Evolutionary conservation across 495 filamentous ascomycete genomes (phyloP).

Genomic region (Astrothelium subdiscretum): DNA sequence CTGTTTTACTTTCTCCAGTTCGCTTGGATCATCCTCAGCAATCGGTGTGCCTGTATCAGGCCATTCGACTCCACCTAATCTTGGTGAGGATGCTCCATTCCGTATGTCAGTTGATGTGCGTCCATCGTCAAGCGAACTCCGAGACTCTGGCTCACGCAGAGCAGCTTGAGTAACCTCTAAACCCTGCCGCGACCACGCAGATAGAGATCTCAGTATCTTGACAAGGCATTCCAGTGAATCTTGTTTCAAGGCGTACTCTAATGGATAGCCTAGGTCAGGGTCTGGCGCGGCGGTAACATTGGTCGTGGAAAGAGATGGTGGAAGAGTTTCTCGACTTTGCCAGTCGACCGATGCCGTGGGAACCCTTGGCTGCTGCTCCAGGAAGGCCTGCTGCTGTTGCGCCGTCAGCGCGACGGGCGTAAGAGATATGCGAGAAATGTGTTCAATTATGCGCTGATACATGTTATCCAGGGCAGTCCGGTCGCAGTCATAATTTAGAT

Average conservation of each 20-base stretch:
- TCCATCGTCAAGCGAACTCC: slow-evolving; percentile 60
- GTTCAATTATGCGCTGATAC: slow-evolving; percentile 87
- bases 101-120: slow-evolving; percentile 68
- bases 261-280: slow-evolving; percentile 56
- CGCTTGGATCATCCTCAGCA: slow-evolving; percentile 76
- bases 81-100: slow-evolving; percentile 19
- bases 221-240: slow-evolving; percentile 80
- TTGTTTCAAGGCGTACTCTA: slow-evolving; percentile 79
- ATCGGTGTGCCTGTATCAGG: slow-evolving; percentile 61
- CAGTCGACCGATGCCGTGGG: slow-evolving; percentile 49
- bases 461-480: slow-evolving; percentile 88
- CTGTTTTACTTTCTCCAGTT: slow-evolving; percentile 87
- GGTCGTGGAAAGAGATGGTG: slow-evolving; percentile 71
- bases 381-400: slow-evolving; percentile 70
- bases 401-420: slow-evolving; percentile 60
- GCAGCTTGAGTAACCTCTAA: slow-evolving; percentile 47
- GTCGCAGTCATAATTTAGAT: slow-evolving; percentile 98
- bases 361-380: slow-evolving; percentile 59
- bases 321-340: slow-evolving; percentile 72
- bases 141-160: slow-evolving; percentile 40
- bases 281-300: slow-evolving; percentile 51
- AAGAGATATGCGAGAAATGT: slow-evolving; percentile 72
- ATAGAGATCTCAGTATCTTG: slow-evolving; percentile 74
- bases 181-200: slow-evolving; percentile 81
- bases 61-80: not conserved